Evolutionary conservation across 129 eudicot genomes (phyloP).

Genomic region (Centrapalus pauciflorus): DNA sequence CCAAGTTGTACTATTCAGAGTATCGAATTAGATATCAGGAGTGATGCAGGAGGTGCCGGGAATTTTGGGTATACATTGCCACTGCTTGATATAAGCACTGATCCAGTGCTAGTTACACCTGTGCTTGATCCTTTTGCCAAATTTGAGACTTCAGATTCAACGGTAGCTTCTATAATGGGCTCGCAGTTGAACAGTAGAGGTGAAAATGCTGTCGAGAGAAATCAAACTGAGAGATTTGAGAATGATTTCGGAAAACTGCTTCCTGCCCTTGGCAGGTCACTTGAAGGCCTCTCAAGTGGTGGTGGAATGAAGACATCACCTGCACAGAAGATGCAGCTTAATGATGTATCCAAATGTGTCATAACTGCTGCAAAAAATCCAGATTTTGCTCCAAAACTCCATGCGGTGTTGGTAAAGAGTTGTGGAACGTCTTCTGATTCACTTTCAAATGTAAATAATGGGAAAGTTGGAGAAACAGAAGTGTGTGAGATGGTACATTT

Average conservation of each 20-base stretch:
- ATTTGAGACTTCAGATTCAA: conserved; percentile 28
- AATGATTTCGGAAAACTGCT: conserved; percentile 45
- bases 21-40: conserved; percentile 50
- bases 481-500: conserved; percentile 27
- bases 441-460: conserved; percentile 25
- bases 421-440: conserved; percentile 43
- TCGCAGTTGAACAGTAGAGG: conserved; percentile 20
- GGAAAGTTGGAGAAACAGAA: conserved; percentile 31
- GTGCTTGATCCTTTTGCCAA: conserved; percentile 25
- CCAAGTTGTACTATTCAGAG: conserved; percentile 53
- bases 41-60: conserved; percentile 26
- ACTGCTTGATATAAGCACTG: conserved; percentile 33
- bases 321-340: conserved; percentile 48
- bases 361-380: conserved; percentile 63
- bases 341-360: conserved; percentile 56
- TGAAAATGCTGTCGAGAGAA: conserved; percentile 22
- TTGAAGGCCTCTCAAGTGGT: conserved; percentile 27
- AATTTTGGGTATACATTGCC: conserved; percentile 27
- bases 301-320: conserved; percentile 46
- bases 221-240: conserved; percentile 42
- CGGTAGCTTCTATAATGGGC: conserved; percentile 26
- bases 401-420: conserved; percentile 49
- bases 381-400: conserved; percentile 61
- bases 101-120: conserved; percentile 30
- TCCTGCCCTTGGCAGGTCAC: conserved; percentile 34